Evolutionary conservation across 352 stramenopile species (phyloP).

Genomic region (Phytophthora colocasiae): DNA sequence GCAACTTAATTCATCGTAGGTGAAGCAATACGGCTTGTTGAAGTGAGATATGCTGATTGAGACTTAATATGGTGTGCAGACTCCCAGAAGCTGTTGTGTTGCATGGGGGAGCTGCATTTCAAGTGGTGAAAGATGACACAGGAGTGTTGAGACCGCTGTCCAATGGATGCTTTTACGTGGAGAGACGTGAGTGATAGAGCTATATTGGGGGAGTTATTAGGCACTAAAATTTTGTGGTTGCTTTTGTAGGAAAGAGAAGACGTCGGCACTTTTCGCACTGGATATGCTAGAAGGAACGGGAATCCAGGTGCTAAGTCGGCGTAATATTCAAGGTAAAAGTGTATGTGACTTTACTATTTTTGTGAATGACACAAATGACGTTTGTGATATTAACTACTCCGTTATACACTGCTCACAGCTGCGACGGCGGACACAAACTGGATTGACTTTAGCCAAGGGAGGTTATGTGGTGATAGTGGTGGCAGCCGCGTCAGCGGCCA

Average conservation of each 20-base stretch:
- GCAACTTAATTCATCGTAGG: constrained; percentile 66
- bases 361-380: neutral
- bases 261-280: constrained; percentile 66
- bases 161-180: constrained; percentile 80
- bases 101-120: constrained; percentile 77
- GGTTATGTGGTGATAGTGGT: too few relatives aligned
- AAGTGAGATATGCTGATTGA: neutral
- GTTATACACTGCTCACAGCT: too few relatives aligned
- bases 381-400: too few relatives aligned
- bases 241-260: constrained; percentile 71
- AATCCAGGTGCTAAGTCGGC: constrained; percentile 78
- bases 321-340: constrained; percentile 71
- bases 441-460: too few relatives aligned
- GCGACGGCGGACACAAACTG: too few relatives aligned
- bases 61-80: constrained; percentile 29
- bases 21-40: neutral
- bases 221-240: neutral
- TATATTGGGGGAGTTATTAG: too few relatives aligned
- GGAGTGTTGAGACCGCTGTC: constrained; percentile 60
- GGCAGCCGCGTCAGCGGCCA: too few relatives aligned
- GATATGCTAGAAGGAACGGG: constrained; percentile 78
- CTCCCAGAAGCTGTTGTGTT: constrained; percentile 73
- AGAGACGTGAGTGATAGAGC: constrained; percentile 60
- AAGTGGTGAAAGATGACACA: constrained; percentile 60
- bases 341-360: neutral